These are phyloP conservation scores for Luvunga scandens DNA, from an alignment of 345 rosid species.

Conservation along the genomic window DNA sequence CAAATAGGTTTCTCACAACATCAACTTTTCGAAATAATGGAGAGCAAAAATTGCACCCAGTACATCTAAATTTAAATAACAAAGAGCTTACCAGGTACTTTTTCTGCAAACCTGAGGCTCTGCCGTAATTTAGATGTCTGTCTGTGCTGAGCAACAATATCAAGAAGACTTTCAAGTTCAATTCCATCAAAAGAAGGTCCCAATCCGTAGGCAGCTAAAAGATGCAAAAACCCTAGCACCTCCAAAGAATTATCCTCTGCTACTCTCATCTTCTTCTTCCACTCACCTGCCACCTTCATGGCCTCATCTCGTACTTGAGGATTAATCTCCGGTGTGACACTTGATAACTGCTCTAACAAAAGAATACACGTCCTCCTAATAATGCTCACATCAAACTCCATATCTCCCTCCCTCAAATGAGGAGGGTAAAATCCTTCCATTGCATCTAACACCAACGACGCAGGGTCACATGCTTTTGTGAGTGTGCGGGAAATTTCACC, in stretches of 20 bases:
- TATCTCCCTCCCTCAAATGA: slow-evolving; percentile 24
- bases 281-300: slow-evolving; percentile 30
- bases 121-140: slow-evolving; percentile 29
- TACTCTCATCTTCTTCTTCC: slow-evolving; percentile 37
- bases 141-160: slow-evolving; percentile 29
- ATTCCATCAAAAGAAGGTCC: slow-evolving; percentile 25
- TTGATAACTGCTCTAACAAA: slow-evolving; percentile 48
- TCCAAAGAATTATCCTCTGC: slow-evolving; percentile 30
- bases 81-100: slow-evolving; percentile 28
- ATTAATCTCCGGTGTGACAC: slow-evolving; percentile 30
- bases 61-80: background rate
- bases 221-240: slow-evolving; percentile 42
- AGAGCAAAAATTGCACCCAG: background rate
- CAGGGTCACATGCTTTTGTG: slow-evolving; percentile 42
- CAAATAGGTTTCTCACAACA: background rate
- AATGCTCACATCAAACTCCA: slow-evolving; percentile 27
- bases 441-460: slow-evolving; percentile 59
- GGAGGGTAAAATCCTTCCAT: slow-evolving; percentile 42
- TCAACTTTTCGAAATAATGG: background rate
- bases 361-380: slow-evolving; percentile 43
- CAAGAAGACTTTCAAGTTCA: slow-evolving; percentile 29
- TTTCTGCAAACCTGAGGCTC: slow-evolving; percentile 34
- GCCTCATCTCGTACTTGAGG: slow-evolving; percentile 39
- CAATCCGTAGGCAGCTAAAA: slow-evolving; percentile 43
- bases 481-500: slow-evolving; percentile 26